These are phyloP conservation scores for sweet orange (Citrus sinensis) DNA, from an alignment of 345 rosid genomes.

Conservation along the genomic window DVS_A1.0 CM039167.1:27467501-27468000, in stretches of 20 bases:
- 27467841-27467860: background rate
- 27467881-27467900: background rate
- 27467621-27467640: constrained; percentile 55
- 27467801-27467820: background rate
- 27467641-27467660: constrained; percentile 43
- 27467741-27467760: too few species aligned
- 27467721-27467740: background rate
- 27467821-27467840: background rate
- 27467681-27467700: constrained; percentile 37
- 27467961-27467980: too few species aligned
- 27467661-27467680: constrained; percentile 29
- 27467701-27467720: constrained; percentile 38
- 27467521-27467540: background rate
- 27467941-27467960: too few species aligned
- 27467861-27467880: background rate
- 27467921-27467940: too few species aligned
- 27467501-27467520: constrained; percentile 7
- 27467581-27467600: constrained; percentile 33
- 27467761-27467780: background rate
- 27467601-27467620: constrained; percentile 76
- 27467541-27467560: too few species aligned
- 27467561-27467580: background rate
- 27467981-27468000: rapidly evolving
- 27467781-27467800: background rate
- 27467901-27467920: too few species aligned